A percentile compares a stretch with the other conserved stretches of the same genome.
These are phyloP conservation scores for Cercospora nicotianae DNA, from an alignment of 2,329 filamentous ascomycete genomes.

Conservation along the genomic window DNA sequence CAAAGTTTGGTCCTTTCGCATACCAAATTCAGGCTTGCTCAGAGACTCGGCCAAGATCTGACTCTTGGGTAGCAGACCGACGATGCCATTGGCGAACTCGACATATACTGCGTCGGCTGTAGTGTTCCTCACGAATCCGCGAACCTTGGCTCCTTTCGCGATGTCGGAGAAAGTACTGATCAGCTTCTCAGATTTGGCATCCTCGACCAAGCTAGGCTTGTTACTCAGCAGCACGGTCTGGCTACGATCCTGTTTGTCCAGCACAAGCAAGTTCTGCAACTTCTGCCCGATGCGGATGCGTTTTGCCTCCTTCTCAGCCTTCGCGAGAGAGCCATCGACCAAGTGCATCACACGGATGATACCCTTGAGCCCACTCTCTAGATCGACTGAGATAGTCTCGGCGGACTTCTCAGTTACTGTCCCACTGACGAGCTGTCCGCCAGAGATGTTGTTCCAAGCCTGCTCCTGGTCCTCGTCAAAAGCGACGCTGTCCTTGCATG, in stretches of 20 bases:
- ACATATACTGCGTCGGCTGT: slow-evolving; percentile 80
- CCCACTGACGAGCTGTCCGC: slow-evolving; percentile 74
- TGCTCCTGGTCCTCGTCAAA: slow-evolving; percentile 74
- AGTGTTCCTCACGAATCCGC: slow-evolving; percentile 83
- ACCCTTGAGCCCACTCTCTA: slow-evolving; percentile 74
- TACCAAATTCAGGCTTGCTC: slow-evolving; percentile 70
- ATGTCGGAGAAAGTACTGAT: slow-evolving; percentile 71
- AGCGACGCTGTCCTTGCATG: slow-evolving; percentile 83
- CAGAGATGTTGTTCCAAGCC: slow-evolving; percentile 69
- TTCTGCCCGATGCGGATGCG: slow-evolving; percentile 82
- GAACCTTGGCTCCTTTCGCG: slow-evolving; percentile 65
- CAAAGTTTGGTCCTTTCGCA: slow-evolving; percentile 74
- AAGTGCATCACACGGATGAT: slow-evolving; percentile 75
- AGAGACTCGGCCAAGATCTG: slow-evolving; percentile 72
- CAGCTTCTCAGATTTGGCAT: slow-evolving; percentile 69
- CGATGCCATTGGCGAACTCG: slow-evolving; percentile 77
- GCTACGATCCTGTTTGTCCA: slow-evolving; percentile 81
- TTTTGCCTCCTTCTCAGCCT: slow-evolving; percentile 73
- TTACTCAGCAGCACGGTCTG: slow-evolving; percentile 74
- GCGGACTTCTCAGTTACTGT: slow-evolving; percentile 56
- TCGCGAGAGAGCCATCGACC: slow-evolving; percentile 78
- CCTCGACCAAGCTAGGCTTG: slow-evolving; percentile 79
- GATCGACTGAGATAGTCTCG: slow-evolving; percentile 62
- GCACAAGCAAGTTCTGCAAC: slow-evolving; percentile 74
- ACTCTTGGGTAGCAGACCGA: slow-evolving; percentile 76